Base-by-base conservation (phyloP, 2,329 filamentous ascomycete species). In the Dryadomyces sulphureus region DNA sequence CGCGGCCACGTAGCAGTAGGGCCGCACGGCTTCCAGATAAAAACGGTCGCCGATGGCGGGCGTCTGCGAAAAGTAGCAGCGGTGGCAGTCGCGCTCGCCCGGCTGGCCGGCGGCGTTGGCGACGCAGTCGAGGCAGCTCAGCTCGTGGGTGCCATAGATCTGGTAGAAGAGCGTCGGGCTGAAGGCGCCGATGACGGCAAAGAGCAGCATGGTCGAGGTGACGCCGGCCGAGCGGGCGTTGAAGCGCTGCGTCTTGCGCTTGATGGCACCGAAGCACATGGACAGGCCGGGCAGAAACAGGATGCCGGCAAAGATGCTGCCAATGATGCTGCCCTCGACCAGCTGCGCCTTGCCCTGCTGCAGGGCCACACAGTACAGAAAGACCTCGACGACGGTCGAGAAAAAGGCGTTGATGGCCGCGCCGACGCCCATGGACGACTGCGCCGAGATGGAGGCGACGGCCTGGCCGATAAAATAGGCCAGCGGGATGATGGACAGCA, bases 401-500 rank as follows among this genome's bases (percentile, higher is more conserved):
- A 98, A 98, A 63, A 98, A 94, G 41, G 92, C 92, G 56, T 98
- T 98, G 68, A 96, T 85, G 27, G 90, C 93, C 24, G 92, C 92
- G 59, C 92, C 92, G 8, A 98, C 72, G 22, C 92, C 92, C 92
- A 98, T 98, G 5, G 90, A 95, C 1, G 90, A 96, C 61, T 98
- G 92, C 1, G 92, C 92, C 9, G 92, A 98, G 55, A 98, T 98
- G 45, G 92, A 98, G 2, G 92, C 92, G 40, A 98, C 92, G 34
- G 92, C 92, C 65, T 98, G 92, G 1, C 92, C 92, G 54, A 98
- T 98, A 61, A 98, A 98, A 65, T 98, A 98, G 14, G 92, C 92
- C 46, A 98, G 65, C 3, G 92, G 92, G 42, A 98, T 95, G 60
- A 98, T 93, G 39, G 92, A 96, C 49, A 94, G 69, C 14, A 98